Conservation (phyloP, 2,329 filamentous ascomycete genomes). For the Blumeria graminis region DNA sequence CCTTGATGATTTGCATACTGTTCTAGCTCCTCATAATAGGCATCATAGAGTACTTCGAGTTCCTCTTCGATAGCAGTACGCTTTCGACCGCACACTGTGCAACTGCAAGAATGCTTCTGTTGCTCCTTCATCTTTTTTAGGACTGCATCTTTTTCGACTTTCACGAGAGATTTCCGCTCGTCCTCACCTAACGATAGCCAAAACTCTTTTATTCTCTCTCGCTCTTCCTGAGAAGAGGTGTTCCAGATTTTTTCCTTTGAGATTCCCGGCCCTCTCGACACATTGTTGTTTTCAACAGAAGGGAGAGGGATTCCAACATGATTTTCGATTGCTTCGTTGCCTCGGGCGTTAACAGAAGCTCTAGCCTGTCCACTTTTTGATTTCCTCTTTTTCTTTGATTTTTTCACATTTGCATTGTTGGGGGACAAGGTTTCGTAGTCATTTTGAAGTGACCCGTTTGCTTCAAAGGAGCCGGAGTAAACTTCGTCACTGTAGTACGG, state of each 20-base stretch:
- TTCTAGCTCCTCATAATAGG: conserved; percentile 94
- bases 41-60: conserved; percentile 88
- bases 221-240: conserved; percentile 78
- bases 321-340: conserved; percentile 12
- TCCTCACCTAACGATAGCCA: conserved; percentile 89
- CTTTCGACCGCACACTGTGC: conserved; percentile 89
- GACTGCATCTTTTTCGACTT: conserved; percentile 96
- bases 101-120: conserved; percentile 97
- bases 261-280: conserved; percentile 17
- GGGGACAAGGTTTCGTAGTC: conserved; percentile 11
- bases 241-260: conserved; percentile 81
- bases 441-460: conserved; percentile 13
- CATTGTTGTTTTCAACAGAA: conserved; percentile 19
- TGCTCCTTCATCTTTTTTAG: conserved; percentile 99
- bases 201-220: conserved; percentile 93
- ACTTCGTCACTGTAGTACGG: conserved; percentile 33
- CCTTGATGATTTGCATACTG: conserved; percentile 81
- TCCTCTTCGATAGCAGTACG: conserved; percentile 95
- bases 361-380: conserved; percentile 8
- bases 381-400: conserved; percentile 20
- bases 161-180: conserved; percentile 82
- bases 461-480: conserved; percentile 15
- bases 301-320: conserved; percentile 14
- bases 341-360: conserved; percentile 9
- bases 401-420: conserved; percentile 11